Conservation (phyloP, 208 protist species). For the Novymonas esmeraldas region DNA sequence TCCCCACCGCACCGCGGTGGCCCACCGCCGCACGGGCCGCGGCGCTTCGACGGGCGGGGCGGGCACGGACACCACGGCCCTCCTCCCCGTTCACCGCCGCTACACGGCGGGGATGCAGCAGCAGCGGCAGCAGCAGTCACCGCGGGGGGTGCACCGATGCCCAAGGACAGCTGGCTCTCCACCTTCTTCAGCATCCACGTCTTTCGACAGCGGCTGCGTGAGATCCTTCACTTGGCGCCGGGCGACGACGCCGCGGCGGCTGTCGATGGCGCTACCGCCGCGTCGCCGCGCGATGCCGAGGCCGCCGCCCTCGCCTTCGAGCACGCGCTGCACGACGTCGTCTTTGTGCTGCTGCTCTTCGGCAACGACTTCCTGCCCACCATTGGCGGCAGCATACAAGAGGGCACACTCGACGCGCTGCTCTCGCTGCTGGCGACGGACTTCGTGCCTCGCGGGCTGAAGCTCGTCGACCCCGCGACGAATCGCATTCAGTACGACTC, state of each 20-base stretch:
- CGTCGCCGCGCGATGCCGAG: slow-evolving; percentile 4
- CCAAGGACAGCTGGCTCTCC: slow-evolving; percentile 71
- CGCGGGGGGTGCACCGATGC: slow-evolving; percentile 2
- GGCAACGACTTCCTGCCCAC: slow-evolving; percentile 99
- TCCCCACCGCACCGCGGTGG: slow-evolving; percentile 10
- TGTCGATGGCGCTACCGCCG: background rate
- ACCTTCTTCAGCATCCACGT: slow-evolving; percentile 89
- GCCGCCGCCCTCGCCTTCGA: slow-evolving; percentile 51
- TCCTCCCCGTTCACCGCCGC: background rate
- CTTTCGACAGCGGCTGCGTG: slow-evolving; percentile 73
- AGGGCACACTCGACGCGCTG: slow-evolving; percentile 94
- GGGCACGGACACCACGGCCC: slow-evolving; percentile 1
- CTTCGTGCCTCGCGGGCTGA: slow-evolving; percentile 75
- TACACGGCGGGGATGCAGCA: background rate
- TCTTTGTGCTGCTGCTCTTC: slow-evolving; percentile 98
- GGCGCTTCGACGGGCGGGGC: slow-evolving; percentile 22
- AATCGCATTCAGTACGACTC: slow-evolving; percentile 79
- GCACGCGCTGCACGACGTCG: slow-evolving; percentile 94
- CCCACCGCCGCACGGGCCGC: slow-evolving; percentile 4
- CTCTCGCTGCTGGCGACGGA: slow-evolving; percentile 77
- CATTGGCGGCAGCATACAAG: slow-evolving; percentile 93
- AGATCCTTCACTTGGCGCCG: slow-evolving; percentile 34
- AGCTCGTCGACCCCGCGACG: slow-evolving; percentile 69
- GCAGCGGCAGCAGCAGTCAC: too few species aligned
- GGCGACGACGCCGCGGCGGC: slow-evolving; percentile 8